Evolutionary conservation across 2,329 filamentous ascomycete genomes (phyloP).

Genomic region (Hypoxylon rubiginosum): DNA sequence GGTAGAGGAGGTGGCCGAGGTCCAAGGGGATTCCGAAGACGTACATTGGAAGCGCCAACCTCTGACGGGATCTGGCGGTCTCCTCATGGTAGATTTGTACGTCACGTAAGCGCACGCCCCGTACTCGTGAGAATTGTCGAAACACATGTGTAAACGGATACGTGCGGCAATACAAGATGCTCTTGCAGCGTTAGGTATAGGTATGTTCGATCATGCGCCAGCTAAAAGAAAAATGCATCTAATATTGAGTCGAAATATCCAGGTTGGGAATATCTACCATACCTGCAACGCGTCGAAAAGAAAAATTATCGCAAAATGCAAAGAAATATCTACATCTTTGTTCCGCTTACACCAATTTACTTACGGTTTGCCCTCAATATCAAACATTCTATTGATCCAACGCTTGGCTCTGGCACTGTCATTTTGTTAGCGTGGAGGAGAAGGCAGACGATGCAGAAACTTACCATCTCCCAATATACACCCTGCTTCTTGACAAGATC

Average conservation of each 20-base stretch:
- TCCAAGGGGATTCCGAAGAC: constrained; percentile 22
- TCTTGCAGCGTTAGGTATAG: too few species aligned
- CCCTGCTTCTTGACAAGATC: constrained; percentile 63
- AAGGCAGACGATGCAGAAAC: background rate
- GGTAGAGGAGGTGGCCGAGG: constrained; percentile 39
- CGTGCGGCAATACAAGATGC: background rate
- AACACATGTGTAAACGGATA: background rate
- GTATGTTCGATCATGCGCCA: too few species aligned
- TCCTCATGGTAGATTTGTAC: constrained; percentile 36
- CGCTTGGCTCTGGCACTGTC: constrained; percentile 68
- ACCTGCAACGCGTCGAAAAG: too few species aligned
- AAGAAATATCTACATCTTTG: too few species aligned
- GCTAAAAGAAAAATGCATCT: too few species aligned
- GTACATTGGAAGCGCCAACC: constrained; percentile 32
- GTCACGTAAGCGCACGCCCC: background rate
- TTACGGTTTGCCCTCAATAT: background rate
- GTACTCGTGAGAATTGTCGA: background rate
- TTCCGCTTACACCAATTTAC: too few species aligned
- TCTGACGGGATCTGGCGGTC: constrained; percentile 26
- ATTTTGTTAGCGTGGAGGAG: constrained; percentile 31
- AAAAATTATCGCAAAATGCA: too few species aligned
- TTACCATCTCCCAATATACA: constrained; percentile 64
- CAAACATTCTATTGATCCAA: constrained; percentile 58
- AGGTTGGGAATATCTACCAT: too few species aligned
- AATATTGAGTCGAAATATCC: too few species aligned